Base-by-base conservation (phyloP, 1,284 basidiomycete genomes). In the Apiotrichum gracile region DNA sequence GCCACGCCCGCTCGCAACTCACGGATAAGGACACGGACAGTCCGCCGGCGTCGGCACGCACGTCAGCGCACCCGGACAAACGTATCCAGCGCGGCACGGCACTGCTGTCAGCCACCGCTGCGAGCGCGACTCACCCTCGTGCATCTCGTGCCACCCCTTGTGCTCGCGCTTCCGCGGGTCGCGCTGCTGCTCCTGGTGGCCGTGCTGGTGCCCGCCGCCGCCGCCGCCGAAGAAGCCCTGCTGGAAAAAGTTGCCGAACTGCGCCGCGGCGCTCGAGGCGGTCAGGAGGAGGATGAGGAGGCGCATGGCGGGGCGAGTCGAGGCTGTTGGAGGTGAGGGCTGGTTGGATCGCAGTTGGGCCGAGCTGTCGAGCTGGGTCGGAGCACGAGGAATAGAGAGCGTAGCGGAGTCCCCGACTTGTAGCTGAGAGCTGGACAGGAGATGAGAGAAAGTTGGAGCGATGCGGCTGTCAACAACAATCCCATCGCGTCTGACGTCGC, bases 21-120 rank as follows among this genome's bases (percentile, higher is more conserved):
- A 73, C 72, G 70, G 68, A 51, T 74, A 72, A 6, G 70, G 69
- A 55, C 72, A 74, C 16, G 72, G 72, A 51, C 72, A 74, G 52
- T 71, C 70, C 6, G 69, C 68, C 3, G 72, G 72, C 1, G 70
- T 72, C n/a, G 72, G 67, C 2, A 74, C 70, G 49, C 72, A 74
- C 22, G 66, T 64, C 43, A 72, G 55, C 7, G 65, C 65, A 0
- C 55, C 61, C 5, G 72, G 70, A 54, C 72, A 74, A 27, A 74
- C 68, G 47, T 74, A 74, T 1, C 72, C 72, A 10, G 70, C 69
- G 47, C 67, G 54, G 54, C 72, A 74, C 48, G 65, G 62, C 3
- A 72, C 72, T 74, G 43, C 17, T 29, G 27, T 25, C 26, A 43
- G 25, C 26, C 3, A 2, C 2, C 12, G 16, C 19, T 12, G 12